Percentiles rank a stretch among this genome's conserved stretches.
phyloP scores from a whole-genome alignment of 805 yeast genomes.

The Saturnispora dispora region DNA sequence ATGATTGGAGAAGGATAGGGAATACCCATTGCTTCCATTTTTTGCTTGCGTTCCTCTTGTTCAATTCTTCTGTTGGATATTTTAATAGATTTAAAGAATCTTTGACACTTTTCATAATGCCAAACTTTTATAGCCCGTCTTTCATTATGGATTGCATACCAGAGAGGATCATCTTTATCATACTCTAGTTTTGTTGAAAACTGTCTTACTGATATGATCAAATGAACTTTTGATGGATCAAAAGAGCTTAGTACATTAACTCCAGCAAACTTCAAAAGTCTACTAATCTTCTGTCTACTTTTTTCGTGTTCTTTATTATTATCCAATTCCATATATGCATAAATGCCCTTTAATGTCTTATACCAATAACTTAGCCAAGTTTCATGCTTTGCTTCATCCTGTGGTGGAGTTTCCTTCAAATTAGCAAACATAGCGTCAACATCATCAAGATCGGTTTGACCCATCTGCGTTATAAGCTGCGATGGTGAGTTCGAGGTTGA shows the following conservation, averaged over 20 bases:
- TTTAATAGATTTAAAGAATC: conserved; percentile 45
- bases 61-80: conserved; percentile 30
- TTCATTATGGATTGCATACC: conserved; percentile 32
- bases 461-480: not conserved
- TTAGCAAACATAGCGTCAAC: conserved; percentile 23
- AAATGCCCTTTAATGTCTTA: conserved; percentile 36
- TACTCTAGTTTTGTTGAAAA: conserved; percentile 31
- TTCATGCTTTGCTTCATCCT: conserved; percentile 30
- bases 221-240: conserved; percentile 35
- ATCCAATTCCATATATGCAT: conserved; percentile 39
- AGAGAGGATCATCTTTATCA: conserved; percentile 37
- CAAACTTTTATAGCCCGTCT: conserved; percentile 41
- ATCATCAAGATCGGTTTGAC: conserved; percentile 5
- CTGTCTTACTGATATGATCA: conserved; percentile 39
- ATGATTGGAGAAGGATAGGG: conserved; percentile 2
- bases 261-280: conserved; percentile 40
- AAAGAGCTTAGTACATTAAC: conserved; percentile 37
- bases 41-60: conserved; percentile 19
- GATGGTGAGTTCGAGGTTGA: not conserved
- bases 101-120: conserved; percentile 49
- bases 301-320: conserved; percentile 28
- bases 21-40: conserved; percentile 7
- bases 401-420: conserved; percentile 30
- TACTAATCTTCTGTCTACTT: conserved; percentile 34
- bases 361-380: conserved; percentile 48